These are phyloP conservation scores for Starmerella sp. DNA, from an alignment of 805 yeast species.

Conservation along the genomic window DNA sequence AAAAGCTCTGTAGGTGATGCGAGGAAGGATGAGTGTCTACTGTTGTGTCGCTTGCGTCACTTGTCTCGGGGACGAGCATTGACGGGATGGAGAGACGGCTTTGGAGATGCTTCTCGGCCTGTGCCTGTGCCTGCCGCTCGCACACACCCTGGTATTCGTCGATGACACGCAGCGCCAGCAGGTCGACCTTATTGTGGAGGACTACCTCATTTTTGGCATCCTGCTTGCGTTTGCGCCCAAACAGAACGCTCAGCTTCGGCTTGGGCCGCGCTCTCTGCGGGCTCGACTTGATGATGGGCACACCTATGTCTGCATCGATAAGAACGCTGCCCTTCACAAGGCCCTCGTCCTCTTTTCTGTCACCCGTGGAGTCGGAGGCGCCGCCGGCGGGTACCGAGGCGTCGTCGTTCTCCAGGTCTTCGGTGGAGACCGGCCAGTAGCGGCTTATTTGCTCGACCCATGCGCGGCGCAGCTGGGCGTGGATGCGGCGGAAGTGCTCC, in stretches of 20 bases:
- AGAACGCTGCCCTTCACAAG: slow-evolving; percentile 25
- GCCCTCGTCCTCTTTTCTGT: background rate
- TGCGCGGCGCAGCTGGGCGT: slow-evolving; percentile 38
- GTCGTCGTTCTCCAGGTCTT: slow-evolving; percentile 18
- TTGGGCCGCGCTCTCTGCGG: slow-evolving; percentile 13
- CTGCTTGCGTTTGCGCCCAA: background rate
- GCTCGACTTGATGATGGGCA: slow-evolving; percentile 17
- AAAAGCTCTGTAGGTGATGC: background rate
- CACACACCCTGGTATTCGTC: slow-evolving; percentile 21
- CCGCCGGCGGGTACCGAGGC: slow-evolving; percentile 29
- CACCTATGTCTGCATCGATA: slow-evolving; percentile 21
- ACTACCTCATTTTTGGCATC: slow-evolving; percentile 9
- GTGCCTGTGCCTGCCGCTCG: background rate
- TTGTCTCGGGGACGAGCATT: background rate
- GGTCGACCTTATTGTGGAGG: slow-evolving; percentile 24
- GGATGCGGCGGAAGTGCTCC: slow-evolving; percentile 28
- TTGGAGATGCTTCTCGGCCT: background rate
- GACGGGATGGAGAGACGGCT: background rate
- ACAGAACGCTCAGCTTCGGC: slow-evolving; percentile 10
- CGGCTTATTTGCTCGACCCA: slow-evolving; percentile 37
- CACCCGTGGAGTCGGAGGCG: slow-evolving; percentile 5
- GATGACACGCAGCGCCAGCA: slow-evolving; percentile 27
- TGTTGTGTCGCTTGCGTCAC: background rate
- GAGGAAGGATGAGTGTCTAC: background rate
- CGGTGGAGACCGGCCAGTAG: slow-evolving; percentile 26